Conservation (phyloP, 2,329 filamentous ascomycete genomes). For the Aspergillus tanneri region DNA sequence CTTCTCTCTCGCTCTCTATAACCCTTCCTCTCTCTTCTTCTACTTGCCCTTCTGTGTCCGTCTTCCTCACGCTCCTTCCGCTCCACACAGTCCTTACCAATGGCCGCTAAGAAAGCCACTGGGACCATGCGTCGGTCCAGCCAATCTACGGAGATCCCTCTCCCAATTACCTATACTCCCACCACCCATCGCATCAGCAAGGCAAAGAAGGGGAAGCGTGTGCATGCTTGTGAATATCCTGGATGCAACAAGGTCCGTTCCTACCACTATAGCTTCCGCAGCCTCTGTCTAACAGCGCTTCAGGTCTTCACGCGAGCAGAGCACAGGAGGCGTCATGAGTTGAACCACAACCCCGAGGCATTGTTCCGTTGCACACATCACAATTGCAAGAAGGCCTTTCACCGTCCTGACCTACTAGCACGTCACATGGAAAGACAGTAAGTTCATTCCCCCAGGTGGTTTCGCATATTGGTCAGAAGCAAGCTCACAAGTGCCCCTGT, state of each 20-base stretch:
- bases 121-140: slow-evolving; percentile 28
- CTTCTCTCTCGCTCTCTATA: slow-evolving; percentile 5
- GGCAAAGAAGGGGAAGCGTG: slow-evolving; percentile 53
- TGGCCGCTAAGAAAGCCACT: slow-evolving; percentile 22
- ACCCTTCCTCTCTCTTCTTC: slow-evolving; percentile 12
- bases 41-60: background rate
- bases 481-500: background rate
- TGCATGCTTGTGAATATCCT: slow-evolving; percentile 49
- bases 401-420: slow-evolving; percentile 48
- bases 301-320: slow-evolving; percentile 53
- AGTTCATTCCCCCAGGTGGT: slow-evolving; percentile 20
- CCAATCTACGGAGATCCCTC: slow-evolving; percentile 30
- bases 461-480: background rate
- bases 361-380: slow-evolving; percentile 44
- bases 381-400: slow-evolving; percentile 50
- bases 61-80: background rate
- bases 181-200: slow-evolving; percentile 53
- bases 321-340: slow-evolving; percentile 50
- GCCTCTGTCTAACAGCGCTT: slow-evolving; percentile 8
- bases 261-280: background rate
- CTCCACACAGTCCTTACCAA: slow-evolving; percentile 14
- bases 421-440: slow-evolving; percentile 54
- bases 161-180: slow-evolving; percentile 48
- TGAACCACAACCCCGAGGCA: slow-evolving; percentile 52
- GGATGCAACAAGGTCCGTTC: slow-evolving; percentile 49